These are phyloP conservation scores for Pneumocystis murina DNA, from an alignment of 1,139 yeast genomes.

Conservation along the genomic window DNA sequence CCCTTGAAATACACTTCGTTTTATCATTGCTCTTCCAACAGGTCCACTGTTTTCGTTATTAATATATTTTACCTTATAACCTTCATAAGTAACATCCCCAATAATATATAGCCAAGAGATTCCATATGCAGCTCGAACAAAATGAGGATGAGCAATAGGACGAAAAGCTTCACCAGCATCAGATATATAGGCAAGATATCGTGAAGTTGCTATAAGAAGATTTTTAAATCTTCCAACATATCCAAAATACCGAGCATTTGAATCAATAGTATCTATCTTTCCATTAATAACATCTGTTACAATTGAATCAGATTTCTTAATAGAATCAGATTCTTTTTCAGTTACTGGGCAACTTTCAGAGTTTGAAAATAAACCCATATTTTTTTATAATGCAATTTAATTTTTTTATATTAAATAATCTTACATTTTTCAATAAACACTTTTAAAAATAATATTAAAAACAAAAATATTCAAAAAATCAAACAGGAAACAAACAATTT, in stretches of 20 bases:
- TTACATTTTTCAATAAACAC: too few relatives aligned
- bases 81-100: constrained; percentile 64
- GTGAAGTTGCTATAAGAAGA: constrained; percentile 13
- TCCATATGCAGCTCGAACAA: constrained; percentile 55
- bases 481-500: too few relatives aligned
- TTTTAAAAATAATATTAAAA: too few relatives aligned
- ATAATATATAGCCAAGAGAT: constrained; percentile 62
- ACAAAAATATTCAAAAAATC: too few relatives aligned
- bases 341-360: background rate
- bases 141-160: constrained; percentile 59
- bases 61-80: constrained; percentile 38
- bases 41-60: constrained; percentile 1
- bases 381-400: background rate
- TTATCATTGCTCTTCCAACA: constrained; percentile 25
- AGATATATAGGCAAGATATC: constrained; percentile 77
- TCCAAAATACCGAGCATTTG: constrained; percentile 9
- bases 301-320: background rate
- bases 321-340: background rate
- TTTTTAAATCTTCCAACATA: constrained; percentile 8
- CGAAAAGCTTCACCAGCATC: constrained; percentile 79
- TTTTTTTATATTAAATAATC: background rate
- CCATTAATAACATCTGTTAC: constrained; percentile 7
- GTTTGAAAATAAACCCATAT: background rate
- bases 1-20: constrained; percentile 65
- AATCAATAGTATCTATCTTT: constrained; percentile 10